Conservation (phyloP, 2,329 filamentous ascomycete genomes). For the Colletotrichum siamense region DNA sequence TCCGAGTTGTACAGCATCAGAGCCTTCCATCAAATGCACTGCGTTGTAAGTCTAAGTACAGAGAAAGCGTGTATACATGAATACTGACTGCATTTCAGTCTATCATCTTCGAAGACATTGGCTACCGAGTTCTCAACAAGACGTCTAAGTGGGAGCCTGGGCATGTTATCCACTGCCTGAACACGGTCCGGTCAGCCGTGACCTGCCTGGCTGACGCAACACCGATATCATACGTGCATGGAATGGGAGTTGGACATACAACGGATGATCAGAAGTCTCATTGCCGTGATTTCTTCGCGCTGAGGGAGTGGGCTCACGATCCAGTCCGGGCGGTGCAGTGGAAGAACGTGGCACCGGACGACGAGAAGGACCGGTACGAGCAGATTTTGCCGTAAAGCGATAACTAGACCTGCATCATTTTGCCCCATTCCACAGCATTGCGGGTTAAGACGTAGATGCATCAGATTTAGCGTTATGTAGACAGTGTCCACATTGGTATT, state of each 20-base stretch:
- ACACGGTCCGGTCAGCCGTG: neutral
- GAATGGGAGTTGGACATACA: constrained; percentile 12
- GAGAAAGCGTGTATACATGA: too few relatives aligned
- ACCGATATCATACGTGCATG: constrained; percentile 4
- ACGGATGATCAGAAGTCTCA: constrained; percentile 4
- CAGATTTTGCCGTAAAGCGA: neutral
- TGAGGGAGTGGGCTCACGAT: constrained; percentile 12
- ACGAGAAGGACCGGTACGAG: constrained; percentile 6
- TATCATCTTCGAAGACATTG: constrained; percentile 4
- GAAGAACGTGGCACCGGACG: neutral
- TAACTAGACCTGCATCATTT: neutral
- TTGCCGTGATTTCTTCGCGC: constrained; percentile 10
- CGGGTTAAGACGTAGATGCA: neutral
- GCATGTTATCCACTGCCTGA: constrained; percentile 11
- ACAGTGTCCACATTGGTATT: neutral
- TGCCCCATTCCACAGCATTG: neutral
- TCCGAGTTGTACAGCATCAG: constrained; percentile 11
- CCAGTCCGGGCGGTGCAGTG: neutral
- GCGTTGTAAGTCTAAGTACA: constrained; percentile 13
- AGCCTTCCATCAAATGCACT: constrained; percentile 14
- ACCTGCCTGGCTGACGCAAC: constrained; percentile 7
- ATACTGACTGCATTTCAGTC: neutral
- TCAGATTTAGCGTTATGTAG: neutral
- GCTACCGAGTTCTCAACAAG: constrained; percentile 4
- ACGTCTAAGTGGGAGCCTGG: constrained; percentile 8